phyloP scores from a whole-genome alignment of 164 flowering plant species.

The Vitis riparia region DNA sequence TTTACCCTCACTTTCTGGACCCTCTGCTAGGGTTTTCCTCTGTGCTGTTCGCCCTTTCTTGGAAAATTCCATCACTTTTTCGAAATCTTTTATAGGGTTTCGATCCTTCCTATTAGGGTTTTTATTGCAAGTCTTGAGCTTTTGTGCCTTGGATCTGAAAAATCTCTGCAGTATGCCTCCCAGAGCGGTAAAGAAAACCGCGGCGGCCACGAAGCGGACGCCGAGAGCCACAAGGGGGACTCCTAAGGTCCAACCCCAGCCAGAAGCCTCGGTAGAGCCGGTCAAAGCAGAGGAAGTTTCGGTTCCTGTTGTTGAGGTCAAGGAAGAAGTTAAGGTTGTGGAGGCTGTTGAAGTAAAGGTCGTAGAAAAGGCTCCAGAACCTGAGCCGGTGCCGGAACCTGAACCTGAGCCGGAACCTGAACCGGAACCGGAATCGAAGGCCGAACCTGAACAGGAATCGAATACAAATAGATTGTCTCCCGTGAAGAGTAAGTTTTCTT shows the following conservation, averaged over 20 bases:
- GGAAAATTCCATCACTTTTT: not conserved
- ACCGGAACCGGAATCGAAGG: constrained; percentile 5
- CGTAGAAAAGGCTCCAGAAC: constrained; percentile 19
- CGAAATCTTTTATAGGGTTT: not conserved
- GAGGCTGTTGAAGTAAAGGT: constrained; percentile 24
- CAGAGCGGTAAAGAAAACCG: constrained; percentile 36
- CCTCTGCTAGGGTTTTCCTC: not conserved
- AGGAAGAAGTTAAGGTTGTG: constrained; percentile 21
- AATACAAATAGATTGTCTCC: constrained; percentile 13
- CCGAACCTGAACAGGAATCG: constrained; percentile 3
- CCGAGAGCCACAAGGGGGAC: constrained; percentile 27
- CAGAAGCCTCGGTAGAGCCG: constrained; percentile 14
- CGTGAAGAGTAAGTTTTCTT: constrained; percentile 31
- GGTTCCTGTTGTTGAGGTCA: constrained; percentile 5
- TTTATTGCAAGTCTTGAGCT: not conserved
- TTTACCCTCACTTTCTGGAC: no score
- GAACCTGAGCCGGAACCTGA: constrained; percentile 9
- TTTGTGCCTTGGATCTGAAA: not conserved
- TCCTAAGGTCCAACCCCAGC: constrained; percentile 20
- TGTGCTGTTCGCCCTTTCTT: no score
- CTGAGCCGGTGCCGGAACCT: constrained; percentile 3
- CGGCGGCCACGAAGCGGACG: constrained; percentile 30
- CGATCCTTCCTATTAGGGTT: no score
- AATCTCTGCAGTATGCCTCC: constrained; percentile 40
- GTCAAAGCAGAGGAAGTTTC: constrained; percentile 18